Base-by-base conservation (phyloP, 2,329 filamentous ascomycete species). In the Pseudonectria foliicola region DNA sequence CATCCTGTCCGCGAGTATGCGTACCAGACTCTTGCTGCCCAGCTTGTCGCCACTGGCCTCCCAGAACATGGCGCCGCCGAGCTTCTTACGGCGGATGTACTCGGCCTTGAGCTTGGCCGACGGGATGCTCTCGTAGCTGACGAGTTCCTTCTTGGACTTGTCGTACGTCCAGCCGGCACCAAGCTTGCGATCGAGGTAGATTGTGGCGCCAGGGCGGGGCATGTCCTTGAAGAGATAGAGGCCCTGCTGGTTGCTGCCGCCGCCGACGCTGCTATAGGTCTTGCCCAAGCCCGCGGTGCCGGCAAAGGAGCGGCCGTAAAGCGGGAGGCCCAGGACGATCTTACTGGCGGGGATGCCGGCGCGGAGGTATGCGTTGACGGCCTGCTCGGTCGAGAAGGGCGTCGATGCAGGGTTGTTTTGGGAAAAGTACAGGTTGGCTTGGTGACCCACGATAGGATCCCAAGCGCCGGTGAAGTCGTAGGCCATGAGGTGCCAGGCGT, bases 61-160 rank as follows among this genome's bases (percentile, higher is more conserved):
- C 86, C 86, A 94, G 73, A 83, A 93, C 68, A 92, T 85, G 1
- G 75, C 80, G 10, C 86, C 86, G 1, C 82, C 85, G 1, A 93
- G 70, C 0, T 72, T 65, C 34, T 68, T 66, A 14, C 63, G 50
- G 46, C 66, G 62, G 44, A 92, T 68, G 52, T 81, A 92, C 7
- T 64, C 54, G 1, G 73, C 73, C 64, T 92, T 93, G 44, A 63
- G 53, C 18, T 55, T 55, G 1, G 74, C 75, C 43, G 80, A 76
- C 23, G 62, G 56, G 0, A 75, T 65, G 4, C 72, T 82, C 48
- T 84, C 80, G 50, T 85, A 92, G 15, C 75, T 77, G 33, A 94
- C 66, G 62, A 92, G 75, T 50, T 77, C 76, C 32, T 67, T 65
- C 8, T 64, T 67, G 0, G 37, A 47, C 1, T 60, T 42, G 52